Base-by-base conservation (phyloP, 108 stramenopile species). In the Cyclotella baltica region DNA sequence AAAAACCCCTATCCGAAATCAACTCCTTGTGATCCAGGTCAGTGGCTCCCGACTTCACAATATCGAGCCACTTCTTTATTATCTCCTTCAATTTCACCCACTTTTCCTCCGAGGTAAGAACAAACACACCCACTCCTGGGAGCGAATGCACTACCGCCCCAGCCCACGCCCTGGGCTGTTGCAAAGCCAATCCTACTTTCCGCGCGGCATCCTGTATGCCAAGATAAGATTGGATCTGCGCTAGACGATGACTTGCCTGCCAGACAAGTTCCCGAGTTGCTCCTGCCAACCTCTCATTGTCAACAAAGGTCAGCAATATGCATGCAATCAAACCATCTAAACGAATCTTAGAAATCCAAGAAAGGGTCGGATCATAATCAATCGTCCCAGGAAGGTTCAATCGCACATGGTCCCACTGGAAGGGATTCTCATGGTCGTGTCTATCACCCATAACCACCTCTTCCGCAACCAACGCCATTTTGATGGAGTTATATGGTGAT, bases 201-300 rank as follows among this genome's bases (percentile, higher is more conserved):
- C 77, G 2, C 29, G 81, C 61, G 9, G 84, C 82, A 68, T 88
- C 85, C 28, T 86, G 85, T 0, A 83, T 10, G 3, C 87, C 87
- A 1, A 77, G 31, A 23, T 70, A 69, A 20, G 18, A 31, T 36
- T 69, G 52, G 2, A 22, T 43, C 0, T 37, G 15, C 16, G 59
- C 75, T 0, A 76, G 0, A 0, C 13, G 29, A 50, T 67, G 66
- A 30, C 46, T 58, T 9, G 56, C 76, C 15, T 35, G 35, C 38
- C 71, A 57, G 15, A 29, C 19, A 1, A 50, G 13, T 2, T 76
- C 61, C 19, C 36, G 69, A 0, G 61, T 38, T 10, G 48, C 70
- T 47, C 69, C 81, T 34, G 67, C 18, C 10, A 68, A 1, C 36
- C 73, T 37, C 19, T 69, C 40, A 36, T 85, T 82, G 70, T 88